Base-by-base conservation (phyloP, 2,329 filamentous ascomycete genomes). In the Ascochyta rabiei region DNA sequence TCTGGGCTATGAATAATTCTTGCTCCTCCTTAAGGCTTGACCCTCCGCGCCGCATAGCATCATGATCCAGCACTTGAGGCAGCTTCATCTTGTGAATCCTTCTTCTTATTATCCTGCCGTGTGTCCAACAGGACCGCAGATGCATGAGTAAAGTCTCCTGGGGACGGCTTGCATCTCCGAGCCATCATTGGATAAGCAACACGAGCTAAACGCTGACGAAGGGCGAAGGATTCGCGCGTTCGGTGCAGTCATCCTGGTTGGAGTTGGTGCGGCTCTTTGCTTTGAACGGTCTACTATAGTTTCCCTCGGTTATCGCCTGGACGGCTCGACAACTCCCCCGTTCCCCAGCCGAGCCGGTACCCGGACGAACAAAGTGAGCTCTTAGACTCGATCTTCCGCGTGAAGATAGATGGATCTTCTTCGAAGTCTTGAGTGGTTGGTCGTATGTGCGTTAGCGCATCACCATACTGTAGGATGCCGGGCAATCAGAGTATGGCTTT, bases 341-440 rank as follows among this genome's bases (percentile, higher is more conserved):
- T 40, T 40, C 38, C 38, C 38, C 38, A 26, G 38, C 38, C 38
- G 38, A 40, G 38, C 38, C 23, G 23, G 38, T 40, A 40, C 38
- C 38, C 38, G 38, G 38, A 40, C 39, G 39, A 41, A 41, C 39
- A 41, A 41, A 41, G 39, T 41, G 39, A 41, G 39, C 39, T 41
- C 23, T 28, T 41, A 41, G 39, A 41, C n/a, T 30, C 39, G 39
- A 41, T 41, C 23, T 41, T 41, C 23, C 39, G 39, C 39, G 39
- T 41, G 39, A 41, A 41, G 39, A 41, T 41, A 41, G 39, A 15
- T 26, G 39, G 10, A n/a, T n/a, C 23, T 40, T 40, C 38, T 26
- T 40, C 23, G 38, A 40, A 40, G 38, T 40, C 39, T 41, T 41
- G 39, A 41, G 23, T 41, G 39, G 39, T 41, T 28, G 16, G 39